A percentile compares a stretch with the other conserved stretches of the same genome.
These are phyloP conservation scores for Tilletiopsis washingtonensis DNA, from an alignment of 1,284 basidiomycete genomes.

Conservation along the genomic window DNA sequence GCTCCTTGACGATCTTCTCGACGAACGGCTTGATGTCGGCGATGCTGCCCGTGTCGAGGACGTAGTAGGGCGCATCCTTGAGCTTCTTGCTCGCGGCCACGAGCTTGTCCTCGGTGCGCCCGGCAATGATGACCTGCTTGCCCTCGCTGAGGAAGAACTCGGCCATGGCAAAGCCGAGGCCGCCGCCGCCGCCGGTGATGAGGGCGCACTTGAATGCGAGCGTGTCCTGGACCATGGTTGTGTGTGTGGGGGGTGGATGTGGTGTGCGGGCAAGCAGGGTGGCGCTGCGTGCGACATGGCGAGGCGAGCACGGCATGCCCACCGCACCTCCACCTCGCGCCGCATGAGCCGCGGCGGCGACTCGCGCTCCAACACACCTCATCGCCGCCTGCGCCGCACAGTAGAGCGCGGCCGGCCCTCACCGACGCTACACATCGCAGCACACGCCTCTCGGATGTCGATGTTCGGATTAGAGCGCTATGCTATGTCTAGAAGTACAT, in stretches of 20 bases:
- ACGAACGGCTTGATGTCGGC: conserved; percentile 37
- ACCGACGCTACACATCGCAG: no score
- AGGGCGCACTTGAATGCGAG: conserved; percentile 39
- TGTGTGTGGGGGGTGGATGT: background rate
- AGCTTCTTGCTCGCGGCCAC: conserved; percentile 38
- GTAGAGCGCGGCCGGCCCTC: no score
- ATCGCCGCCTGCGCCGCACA: no score
- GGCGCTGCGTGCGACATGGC: no score
- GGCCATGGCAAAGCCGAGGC: conserved; percentile 46
- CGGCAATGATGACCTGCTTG: conserved; percentile 49
- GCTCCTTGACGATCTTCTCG: conserved; percentile 42
- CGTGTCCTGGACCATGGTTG: conserved; percentile 10
- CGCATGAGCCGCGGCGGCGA: no score
- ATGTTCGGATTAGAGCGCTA: no score
- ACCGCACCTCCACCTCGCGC: no score
- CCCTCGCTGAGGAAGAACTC: conserved; percentile 43
- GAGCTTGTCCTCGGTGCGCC: conserved; percentile 47
- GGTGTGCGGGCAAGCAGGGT: background rate
- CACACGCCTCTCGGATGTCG: no score
- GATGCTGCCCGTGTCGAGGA: conserved; percentile 47
- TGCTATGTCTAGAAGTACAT: no score
- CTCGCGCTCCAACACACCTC: no score
- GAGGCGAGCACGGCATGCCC: no score
- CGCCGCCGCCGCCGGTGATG: conserved; percentile 37
- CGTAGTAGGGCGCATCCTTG: conserved; percentile 45